Base-by-base conservation (phyloP, 2,329 filamentous ascomycete species). In the Ampelomyces quisqualis region DNA sequence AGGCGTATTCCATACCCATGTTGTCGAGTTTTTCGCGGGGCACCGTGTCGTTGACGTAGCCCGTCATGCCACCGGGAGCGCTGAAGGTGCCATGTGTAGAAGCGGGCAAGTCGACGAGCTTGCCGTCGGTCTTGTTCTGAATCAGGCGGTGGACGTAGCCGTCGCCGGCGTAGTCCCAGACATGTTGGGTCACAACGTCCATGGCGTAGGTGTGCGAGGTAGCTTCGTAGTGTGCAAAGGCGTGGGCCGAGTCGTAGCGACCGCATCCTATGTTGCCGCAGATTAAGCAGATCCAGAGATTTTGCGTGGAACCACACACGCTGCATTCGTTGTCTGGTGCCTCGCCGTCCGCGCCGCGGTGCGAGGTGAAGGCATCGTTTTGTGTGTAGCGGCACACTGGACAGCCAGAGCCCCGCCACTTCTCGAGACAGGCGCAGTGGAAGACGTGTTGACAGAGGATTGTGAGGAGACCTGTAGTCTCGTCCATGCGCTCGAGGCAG, bases 371-470 rank as follows among this genome's bases (percentile, higher is more conserved):
- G 20, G 66, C 70, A 45, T 78, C 76, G 32, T 82, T 80, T 57
- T 86, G 82, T 2, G 90, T 95, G 59, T 95, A 95, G 22, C 93
- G 82, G 60, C 93, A 98, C 5, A 98, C 90, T 0, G 93, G 93
- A 62, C 93, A 98, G 4, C 91, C 91, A 18, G 84, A 86, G 4
- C 91, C 90, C 62, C 88, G 88, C 93, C 93, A 98, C 64, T 93
- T 97, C 61, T 95, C 88, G 1, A 98, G 76, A 69, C 93, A 98
- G 1, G 85, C 90, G 64, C 93, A 97, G 67, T 98, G 93, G 64
- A 98, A 98, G 36, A 97, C 89, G 60, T 98, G 93, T 60, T 97
- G 91, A 64, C 93, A 98, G 20, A 94, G 84, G 27, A 97, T 97
- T 1, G 93, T 98, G 63, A 98, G 81, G 2, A 98, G 76, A 0